A percentile compares a stretch with the other conserved stretches of the same genome.
Evolutionary conservation across 352 stramenopile species (phyloP).

Genomic region (Phytopythium mirpurense): DNA sequence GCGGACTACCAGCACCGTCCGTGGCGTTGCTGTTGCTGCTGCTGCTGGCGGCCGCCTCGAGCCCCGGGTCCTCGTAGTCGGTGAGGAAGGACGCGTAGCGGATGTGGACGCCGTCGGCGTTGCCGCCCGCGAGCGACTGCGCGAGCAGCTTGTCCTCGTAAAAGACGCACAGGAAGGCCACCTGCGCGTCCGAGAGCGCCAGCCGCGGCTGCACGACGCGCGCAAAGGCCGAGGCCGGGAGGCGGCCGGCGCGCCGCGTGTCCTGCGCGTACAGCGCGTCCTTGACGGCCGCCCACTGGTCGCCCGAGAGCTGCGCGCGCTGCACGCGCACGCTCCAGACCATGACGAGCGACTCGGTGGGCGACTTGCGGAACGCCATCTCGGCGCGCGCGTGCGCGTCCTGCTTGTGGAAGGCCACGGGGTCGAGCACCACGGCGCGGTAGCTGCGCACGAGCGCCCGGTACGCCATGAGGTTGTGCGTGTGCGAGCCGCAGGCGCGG

Average conservation of each 20-base stretch:
- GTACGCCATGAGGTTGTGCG: constrained; percentile 72
- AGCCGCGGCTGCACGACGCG: constrained; percentile 38
- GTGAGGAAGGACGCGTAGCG: constrained; percentile 68
- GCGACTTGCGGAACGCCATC: constrained; percentile 45
- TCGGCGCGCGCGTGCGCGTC: constrained; percentile 30
- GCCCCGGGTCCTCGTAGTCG: constrained; percentile 62
- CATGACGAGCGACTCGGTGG: constrained; percentile 67
- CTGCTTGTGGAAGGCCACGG: constrained; percentile 48
- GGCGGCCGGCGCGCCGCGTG: constrained; percentile 39
- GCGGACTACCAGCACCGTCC: not conserved
- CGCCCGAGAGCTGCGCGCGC: constrained; percentile 29
- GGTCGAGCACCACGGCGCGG: constrained; percentile 43
- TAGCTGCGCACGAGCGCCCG: constrained; percentile 64
- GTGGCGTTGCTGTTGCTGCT: constrained; percentile 4
- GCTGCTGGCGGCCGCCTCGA: constrained; percentile 21
- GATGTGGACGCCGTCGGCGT: constrained; percentile 45
- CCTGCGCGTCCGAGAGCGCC: constrained; percentile 53
- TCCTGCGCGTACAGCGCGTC: constrained; percentile 48
- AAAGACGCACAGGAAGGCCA: constrained; percentile 68
- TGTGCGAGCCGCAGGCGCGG: constrained; percentile 54
- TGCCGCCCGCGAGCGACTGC: constrained; percentile 8
- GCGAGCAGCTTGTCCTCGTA: constrained; percentile 69
- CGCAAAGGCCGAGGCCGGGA: constrained; percentile 40
- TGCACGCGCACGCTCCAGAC: constrained; percentile 65
- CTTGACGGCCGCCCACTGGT: constrained; percentile 44